Evolutionary conservation across 345 rosid genomes (phyloP), one percentile per base, ranked within the genome.

Genomic region (Eucalyptus brandiana): DNA sequence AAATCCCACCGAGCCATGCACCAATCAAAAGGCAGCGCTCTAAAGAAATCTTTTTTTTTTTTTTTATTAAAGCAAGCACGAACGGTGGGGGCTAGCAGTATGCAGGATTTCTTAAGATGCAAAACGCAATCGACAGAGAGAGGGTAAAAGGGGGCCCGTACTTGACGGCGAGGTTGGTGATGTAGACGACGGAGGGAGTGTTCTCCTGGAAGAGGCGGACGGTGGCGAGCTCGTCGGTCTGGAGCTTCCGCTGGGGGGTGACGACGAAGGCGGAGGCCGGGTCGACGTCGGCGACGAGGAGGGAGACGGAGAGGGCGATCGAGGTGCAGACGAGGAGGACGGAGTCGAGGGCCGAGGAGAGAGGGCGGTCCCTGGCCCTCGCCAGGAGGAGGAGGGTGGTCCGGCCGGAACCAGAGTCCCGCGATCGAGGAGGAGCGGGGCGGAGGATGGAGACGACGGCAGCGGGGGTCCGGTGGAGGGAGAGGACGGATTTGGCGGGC

Each of bases 121-220:
- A 72, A 72, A 34, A 69, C 34, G 60, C 40, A 37, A 89, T 5
- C 18, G 50, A 37, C 9, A 32, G n/a, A 19, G 28, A 62, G 30
- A 6, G 5, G 15, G 80, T 80, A 62, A 44, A 62, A 13, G 16
- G n/a, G 11, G 42, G 8, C 21, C 53, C 56, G 53, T 87, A 96
- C 99, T 93, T 96, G 90, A 86, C 97, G 28, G 99, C 98, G 56
- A 97, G 97, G 93, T 96, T 97, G 86, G 99, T 97, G 93, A 97
- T 96, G 93, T 97, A 95, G 60, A 97, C 98, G 30, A 97, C 99
- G 56, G 98, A 97, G n/a, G 99, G 98, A 90, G 99, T 97, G 90
- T 97, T 97, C 92, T 96, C 99, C 88, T 95, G 96, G 87, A 97
- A 97, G 89, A 97, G 95, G 51, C 97, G 95, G 91, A 97, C 99